Evolutionary conservation across 768 basidiomycete species (phyloP).

Genomic region (Daedaleopsis nitida): DNA sequence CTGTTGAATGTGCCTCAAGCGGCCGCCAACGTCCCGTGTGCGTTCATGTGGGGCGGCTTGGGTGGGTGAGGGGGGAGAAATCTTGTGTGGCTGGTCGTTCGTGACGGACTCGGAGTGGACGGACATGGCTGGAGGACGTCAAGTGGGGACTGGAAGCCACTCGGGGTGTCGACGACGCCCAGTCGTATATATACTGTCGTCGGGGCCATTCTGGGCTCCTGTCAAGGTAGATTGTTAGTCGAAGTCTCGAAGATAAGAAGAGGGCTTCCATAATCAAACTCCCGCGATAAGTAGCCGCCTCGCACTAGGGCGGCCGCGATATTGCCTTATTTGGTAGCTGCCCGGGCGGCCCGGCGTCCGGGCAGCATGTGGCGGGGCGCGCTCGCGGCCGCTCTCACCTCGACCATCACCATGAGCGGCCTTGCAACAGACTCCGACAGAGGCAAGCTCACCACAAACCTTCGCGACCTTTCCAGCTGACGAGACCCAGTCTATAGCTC

Average conservation of each 20-base stretch:
- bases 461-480: slow-evolving; percentile 4
- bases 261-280: too few relatives aligned
- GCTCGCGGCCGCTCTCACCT: neutral
- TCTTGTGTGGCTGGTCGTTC: slow-evolving; percentile 34
- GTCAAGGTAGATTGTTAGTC: neutral
- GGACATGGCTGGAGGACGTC: slow-evolving; percentile 23
- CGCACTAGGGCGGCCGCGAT: too few relatives aligned
- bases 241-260: slow-evolving; percentile 17
- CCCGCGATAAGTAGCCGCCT: too few relatives aligned
- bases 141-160: neutral
- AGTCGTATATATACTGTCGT: slow-evolving; percentile 8
- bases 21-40: slow-evolving; percentile 9
- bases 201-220: neutral
- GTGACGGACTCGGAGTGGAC: slow-evolving; percentile 24
- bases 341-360: too few relatives aligned
- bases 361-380: too few relatives aligned
- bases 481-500: slow-evolving; percentile 19
- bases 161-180: neutral
- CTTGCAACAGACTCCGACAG: slow-evolving; percentile 7
- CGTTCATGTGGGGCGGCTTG: slow-evolving; percentile 3
- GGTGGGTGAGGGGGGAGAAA: slow-evolving; percentile 19
- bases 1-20: slow-evolving; percentile 22
- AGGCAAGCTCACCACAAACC: slow-evolving; percentile 13
- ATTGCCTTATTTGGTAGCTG: too few relatives aligned
- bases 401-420: slow-evolving; percentile 11